Base-by-base conservation (phyloP, 2,329 filamentous ascomycete species). In the Alternaria incomplexa region DNA sequence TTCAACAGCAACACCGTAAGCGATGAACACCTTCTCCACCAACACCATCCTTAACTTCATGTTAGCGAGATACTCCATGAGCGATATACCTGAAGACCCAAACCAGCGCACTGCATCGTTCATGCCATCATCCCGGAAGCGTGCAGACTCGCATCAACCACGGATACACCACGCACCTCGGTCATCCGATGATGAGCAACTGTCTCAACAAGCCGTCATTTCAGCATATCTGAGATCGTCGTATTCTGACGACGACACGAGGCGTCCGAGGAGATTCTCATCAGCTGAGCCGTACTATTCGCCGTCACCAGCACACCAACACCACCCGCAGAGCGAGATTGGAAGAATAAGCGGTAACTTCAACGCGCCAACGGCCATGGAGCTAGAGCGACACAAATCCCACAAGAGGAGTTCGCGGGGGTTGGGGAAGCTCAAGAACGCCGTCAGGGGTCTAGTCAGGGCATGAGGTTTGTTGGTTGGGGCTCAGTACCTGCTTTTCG, bases 361-460 rank as follows among this genome's bases (percentile, higher is more conserved):
- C 61, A 75, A 76, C 40, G 66, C 71, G 10, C 73, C 73, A n/a
- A 76, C 73, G 13, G 26, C 68, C 12, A 59, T 72, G 8, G 72
- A 75, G 47, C 56, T 76, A 2, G 64, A 71, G 58, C 62, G 66
- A 50, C 59, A 70, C 13, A 70, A 61, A 5, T 58, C 65, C 43
- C 46, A 65, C n/a, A 58, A 47, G 9, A 67, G 57, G 30, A 58
- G 62, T 30, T 52, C 55, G 40, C 66, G 62, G 30, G 58, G 66
- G 26, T 58, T 69, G 17, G 59, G 62, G n/a, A 69, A 64, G 52
- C 46, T 69, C 26, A 64, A 62, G 53, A 65, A 52, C 15, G 63
- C 45, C 13, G 56, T 71, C 43, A 73, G 58, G 56, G 57, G 60
- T 28, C 69, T 66, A 57, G 58, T 66, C 22, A 62, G 53, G 47